Evolutionary conservation across 257 asterid species (phyloP), one percentile per base, ranked within the genome.

Genomic region (Jacaranda mimosifolia): DNA sequence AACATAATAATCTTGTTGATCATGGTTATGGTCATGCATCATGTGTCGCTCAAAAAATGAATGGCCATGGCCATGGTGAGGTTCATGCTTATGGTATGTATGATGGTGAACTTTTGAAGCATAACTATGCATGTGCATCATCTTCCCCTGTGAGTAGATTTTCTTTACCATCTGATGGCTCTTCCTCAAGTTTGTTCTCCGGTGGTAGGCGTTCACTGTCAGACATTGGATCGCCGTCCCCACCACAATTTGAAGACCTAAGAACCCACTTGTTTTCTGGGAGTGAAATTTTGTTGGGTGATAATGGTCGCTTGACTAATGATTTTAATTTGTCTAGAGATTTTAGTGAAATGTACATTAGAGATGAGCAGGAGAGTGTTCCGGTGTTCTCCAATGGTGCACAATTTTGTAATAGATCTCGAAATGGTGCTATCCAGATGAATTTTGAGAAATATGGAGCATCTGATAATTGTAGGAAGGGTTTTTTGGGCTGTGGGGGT

Each of bases 161-260:
- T 80, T 87, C 94, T 17, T 46, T 87, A 38, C 87, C 71, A 74
- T 85, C 93, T 8, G 89, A 82, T 70, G 90, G 90, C 62, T 87
- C 97, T 49, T 93, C 97, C 5, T 90, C 94, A 4, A 89, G 92
- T 77, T 80, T 91, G 75, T 81, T 86, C 53, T 84, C 94, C 40
- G 78, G 84, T 42, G 83, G 86, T 71, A 86, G 81, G 72, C 84
- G 74, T 73, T 79, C 95, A 12, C 73, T 79, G 12, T 84, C 89
- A 43, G 90, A 87, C 38, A 80, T 80, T 75, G 89, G 91, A 84
- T 87, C 91, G 58, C 85, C 90, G 21, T 63, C 87, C 14, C 79
- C 86, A 19, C 85, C 89, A 60, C 86, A 68, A 73, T 69, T 79
- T 63, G 91, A 86, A 56, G 91, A 88, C 77, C 81, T 65, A 49